phyloP scores from a whole-genome alignment of 164 flowering plant species.

The Paratinospora sagittata region DNA sequence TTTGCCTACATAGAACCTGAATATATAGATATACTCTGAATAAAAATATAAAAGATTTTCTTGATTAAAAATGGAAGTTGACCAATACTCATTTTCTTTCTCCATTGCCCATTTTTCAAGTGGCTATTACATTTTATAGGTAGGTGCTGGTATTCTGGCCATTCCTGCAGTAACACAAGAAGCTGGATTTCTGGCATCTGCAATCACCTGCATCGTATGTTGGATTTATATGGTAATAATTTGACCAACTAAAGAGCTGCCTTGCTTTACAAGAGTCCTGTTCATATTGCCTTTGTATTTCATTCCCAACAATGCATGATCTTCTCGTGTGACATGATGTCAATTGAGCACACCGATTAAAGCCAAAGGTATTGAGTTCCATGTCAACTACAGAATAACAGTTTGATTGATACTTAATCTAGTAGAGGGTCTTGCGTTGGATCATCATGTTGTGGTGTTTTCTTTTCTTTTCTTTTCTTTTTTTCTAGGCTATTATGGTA shows the following conservation, averaged over 20 bases:
- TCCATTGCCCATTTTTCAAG: conserved; percentile 4
- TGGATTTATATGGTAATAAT: conserved; percentile 82
- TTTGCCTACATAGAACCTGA: too few relatives aligned
- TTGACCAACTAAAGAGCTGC: background rate
- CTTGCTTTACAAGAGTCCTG: background rate
- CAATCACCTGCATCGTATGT: conserved; percentile 64
- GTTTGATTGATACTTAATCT: background rate
- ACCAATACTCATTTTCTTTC: conserved; percentile 3
- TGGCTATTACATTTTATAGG: conserved; percentile 33
- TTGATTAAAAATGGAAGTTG: too few relatives aligned
- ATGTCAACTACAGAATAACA: background rate
- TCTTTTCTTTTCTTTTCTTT: too few relatives aligned
- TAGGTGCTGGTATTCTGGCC: conserved; percentile 95
- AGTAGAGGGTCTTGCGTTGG: background rate
- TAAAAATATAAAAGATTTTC: too few relatives aligned
- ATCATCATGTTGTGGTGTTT: background rate
- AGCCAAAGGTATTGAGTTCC: background rate
- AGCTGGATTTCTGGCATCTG: conserved; percentile 88
- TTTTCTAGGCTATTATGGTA: too few relatives aligned
- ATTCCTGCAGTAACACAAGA: conserved; percentile 98
- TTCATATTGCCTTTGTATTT: background rate
- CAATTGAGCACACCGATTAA: background rate
- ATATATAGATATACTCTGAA: too few relatives aligned
- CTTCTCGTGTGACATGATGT: background rate
- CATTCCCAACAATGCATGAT: conserved; percentile 2